Evolutionary conservation across 2,329 filamentous ascomycete species (phyloP).

Genomic region (Xylogone sp.): DNA sequence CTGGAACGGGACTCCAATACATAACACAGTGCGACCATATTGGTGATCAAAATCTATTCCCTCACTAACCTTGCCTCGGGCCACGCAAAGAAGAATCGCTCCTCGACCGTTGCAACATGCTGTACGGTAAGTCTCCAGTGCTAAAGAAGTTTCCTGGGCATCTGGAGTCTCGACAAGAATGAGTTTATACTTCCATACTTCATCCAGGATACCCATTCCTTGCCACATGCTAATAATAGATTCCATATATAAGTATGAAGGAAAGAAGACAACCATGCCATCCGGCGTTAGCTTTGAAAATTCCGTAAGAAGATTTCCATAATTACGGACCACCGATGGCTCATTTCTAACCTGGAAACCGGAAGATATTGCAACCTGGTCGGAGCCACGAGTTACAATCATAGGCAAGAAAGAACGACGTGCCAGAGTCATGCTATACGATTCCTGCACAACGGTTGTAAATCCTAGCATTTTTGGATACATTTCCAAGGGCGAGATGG

Average conservation of each 20-base stretch:
- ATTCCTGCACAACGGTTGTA: constrained; percentile 88
- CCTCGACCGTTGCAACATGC: constrained; percentile 96
- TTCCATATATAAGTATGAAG: constrained; percentile 98
- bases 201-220: constrained; percentile 94
- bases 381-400: constrained; percentile 93
- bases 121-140: constrained; percentile 93
- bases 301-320: constrained; percentile 87
- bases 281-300: constrained; percentile 96
- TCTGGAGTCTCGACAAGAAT: constrained; percentile 98
- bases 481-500: constrained; percentile 95
- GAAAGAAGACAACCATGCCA: constrained; percentile 98
- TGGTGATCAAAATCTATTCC: constrained; percentile 99
- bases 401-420: constrained; percentile 94
- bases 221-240: constrained; percentile 99
- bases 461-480: constrained; percentile 99
- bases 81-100: constrained; percentile 89
- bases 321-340: constrained; percentile 94
- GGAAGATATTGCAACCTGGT: constrained; percentile 89
- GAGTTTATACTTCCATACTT: constrained; percentile 98
- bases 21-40: constrained; percentile 91
- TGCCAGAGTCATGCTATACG: constrained; percentile 94
- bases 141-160: constrained; percentile 92
- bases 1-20: constrained; percentile 96
- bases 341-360: constrained; percentile 95
- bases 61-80: constrained; percentile 93